These are phyloP conservation scores for Hypoxylon intermedium DNA, from an alignment of 495 filamentous ascomycete genomes.

Conservation along the genomic window DNA sequence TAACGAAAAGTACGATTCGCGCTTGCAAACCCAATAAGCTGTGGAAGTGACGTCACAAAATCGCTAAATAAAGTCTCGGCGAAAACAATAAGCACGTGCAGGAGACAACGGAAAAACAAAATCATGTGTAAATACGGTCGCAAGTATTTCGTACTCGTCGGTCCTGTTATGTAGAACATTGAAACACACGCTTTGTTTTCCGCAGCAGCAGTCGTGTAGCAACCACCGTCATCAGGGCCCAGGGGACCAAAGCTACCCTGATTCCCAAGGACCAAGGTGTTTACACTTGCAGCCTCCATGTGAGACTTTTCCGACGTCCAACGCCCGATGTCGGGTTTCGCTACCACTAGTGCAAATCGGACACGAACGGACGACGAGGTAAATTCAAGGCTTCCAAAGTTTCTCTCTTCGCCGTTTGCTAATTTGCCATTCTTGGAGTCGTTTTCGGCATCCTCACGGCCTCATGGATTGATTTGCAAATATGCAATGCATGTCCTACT, in stretches of 20 bases:
- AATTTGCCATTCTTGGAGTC: slow-evolving; percentile 16
- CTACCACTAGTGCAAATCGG: slow-evolving; percentile 25
- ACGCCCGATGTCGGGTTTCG: slow-evolving; percentile 13
- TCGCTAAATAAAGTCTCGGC: slow-evolving; percentile 22
- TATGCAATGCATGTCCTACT: slow-evolving; percentile 15
- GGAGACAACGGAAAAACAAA: background rate
- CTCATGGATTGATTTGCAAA: background rate
- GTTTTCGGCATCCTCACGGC: background rate
- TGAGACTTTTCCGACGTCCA: background rate
- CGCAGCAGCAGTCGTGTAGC: too few species aligned
- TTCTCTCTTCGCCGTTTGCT: slow-evolving; percentile 3
- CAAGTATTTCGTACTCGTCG: too few species aligned
- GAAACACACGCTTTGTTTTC: too few species aligned
- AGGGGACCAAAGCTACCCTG: too few species aligned
- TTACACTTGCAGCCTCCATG: too few species aligned
- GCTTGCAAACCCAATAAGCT: background rate
- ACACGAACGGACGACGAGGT: background rate
- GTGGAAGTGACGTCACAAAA: slow-evolving; percentile 28
- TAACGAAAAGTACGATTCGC: background rate
- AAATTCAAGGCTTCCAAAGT: background rate
- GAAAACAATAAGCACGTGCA: slow-evolving; percentile 28
- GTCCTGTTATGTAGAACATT: too few species aligned
- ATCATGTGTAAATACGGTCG: too few species aligned
- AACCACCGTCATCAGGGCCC: too few species aligned
- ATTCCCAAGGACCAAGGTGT: too few species aligned